Evolutionary conservation across 2,329 filamentous ascomycete genomes (phyloP), one percentile per base, ranked within the genome.

Genomic region (Alternaria tenuissima): DNA sequence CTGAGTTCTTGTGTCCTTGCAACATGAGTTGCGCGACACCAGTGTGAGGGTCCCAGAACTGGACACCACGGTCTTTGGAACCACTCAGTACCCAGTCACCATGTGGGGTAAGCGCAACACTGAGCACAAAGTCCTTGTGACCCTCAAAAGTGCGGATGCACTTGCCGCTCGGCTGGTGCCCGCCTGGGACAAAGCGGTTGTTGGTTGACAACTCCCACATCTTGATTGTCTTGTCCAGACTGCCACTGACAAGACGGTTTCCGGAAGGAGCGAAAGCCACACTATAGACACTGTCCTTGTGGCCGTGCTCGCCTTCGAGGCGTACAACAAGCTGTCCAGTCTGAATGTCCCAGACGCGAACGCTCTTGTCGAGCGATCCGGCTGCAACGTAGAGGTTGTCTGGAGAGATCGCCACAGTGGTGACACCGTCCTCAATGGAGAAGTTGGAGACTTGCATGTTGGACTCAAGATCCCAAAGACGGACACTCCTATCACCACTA

Each of bases 121-220:
- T 95, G 44, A 99, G 88, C 61, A 99, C 95, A 75, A 98, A 99
- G 81, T 99, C 95, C 91, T 96, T 91, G 81, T 99, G 95, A 52
- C 95, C 95, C 76, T 98, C 95, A 73, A 98, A 99, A 1, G 94
- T 98, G 83, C 94, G 93, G 72, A 97, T 89, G 77, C 95, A 98
- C 78, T 96, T 93, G 70, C 95, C 94, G 36, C 91, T 91, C 83
- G 95, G 96, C 8, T 89, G 88, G 44, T 87, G 85, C 74, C 86
- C 88, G 75, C 86, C 88, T 47, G 88, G 85, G 60, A 89, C 86
- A 71, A 89, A 87, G 68, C 85, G 84, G 69, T 91, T 87, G 44
- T 90, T 87, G 22, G 91, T 87, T 56, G 87, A 89, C 52, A 99
- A 86, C 83, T 97, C 94, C 94, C 95, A 99, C 91, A 98, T 96